Conservation (phyloP, 192 early-diverging fungal species). For the Rhizophlyctis rosea region DNA sequence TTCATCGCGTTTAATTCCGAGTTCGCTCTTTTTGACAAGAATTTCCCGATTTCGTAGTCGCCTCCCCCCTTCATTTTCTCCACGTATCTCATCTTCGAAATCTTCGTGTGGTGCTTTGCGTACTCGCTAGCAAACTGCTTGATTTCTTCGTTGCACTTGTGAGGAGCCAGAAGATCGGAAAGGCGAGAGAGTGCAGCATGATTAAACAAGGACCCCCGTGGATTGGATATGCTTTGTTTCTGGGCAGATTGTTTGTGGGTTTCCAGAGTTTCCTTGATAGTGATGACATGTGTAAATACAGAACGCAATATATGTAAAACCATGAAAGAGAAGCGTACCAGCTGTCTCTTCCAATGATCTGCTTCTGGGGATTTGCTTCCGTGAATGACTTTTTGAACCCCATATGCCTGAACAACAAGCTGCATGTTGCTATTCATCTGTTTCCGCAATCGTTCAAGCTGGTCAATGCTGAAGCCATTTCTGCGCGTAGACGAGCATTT, state of each 20-base stretch:
- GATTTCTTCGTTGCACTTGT: too few species aligned
- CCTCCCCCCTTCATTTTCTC: not conserved
- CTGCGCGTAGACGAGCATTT: too few species aligned
- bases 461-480: not conserved
- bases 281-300: not conserved
- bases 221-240: not conserved
- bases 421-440: not conserved
- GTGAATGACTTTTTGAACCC: not conserved
- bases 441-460: not conserved
- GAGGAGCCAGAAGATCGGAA: not conserved
- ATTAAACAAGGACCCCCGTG: not conserved
- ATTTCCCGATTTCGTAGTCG: not conserved
- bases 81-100: not conserved
- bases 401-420: not conserved
- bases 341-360: not conserved
- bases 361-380: not conserved
- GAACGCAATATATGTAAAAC: not conserved
- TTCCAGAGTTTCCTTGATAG: not conserved
- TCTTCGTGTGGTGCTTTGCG: not conserved
- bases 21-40: not conserved
- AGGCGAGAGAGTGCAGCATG: not conserved
- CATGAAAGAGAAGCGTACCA: not conserved
- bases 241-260: not conserved
- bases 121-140: not conserved
- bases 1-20: not conserved